Conservation (phyloP, 352 stramenopile species). For the Pythium apleroticum region DNA sequence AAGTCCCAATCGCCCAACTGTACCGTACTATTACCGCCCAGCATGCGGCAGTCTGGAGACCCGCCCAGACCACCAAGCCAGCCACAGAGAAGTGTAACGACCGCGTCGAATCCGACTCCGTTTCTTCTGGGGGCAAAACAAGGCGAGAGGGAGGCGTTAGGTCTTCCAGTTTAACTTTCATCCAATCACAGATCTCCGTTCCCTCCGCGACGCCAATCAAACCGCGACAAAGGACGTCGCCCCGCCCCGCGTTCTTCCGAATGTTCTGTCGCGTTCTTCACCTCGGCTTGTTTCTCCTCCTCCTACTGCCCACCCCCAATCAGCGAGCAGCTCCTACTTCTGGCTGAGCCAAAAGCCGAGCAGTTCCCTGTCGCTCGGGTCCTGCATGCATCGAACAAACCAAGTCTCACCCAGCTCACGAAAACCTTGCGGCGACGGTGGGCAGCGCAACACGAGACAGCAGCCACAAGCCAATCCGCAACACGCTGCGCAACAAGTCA, state of each 20-base stretch:
- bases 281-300: slow-evolving; percentile 13
- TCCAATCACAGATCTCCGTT: not conserved
- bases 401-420: too few relatives aligned
- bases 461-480: slow-evolving; percentile 17
- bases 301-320: slow-evolving; percentile 16
- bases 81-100: not conserved
- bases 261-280: slow-evolving; percentile 33
- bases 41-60: too few relatives aligned
- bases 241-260: slow-evolving; percentile 17
- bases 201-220: slow-evolving; percentile 9
- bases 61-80: not conserved
- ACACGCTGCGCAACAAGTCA: slow-evolving; percentile 12
- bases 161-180: slow-evolving; percentile 2
- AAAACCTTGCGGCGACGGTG: too few relatives aligned
- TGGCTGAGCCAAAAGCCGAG: not conserved
- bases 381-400: not conserved
- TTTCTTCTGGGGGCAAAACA: not conserved
- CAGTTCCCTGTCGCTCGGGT: slow-evolving; percentile 7
- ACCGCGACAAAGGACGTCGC: slow-evolving; percentile 11
- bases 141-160: slow-evolving; percentile 12
- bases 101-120: slow-evolving; percentile 8
- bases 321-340: not conserved
- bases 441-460: not conserved
- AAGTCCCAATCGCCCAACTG: not conserved
- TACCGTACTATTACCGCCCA: too few relatives aligned